phyloP scores from a whole-genome alignment of 306 rosid genomes.

The Lathyrus oleraceus region DNA sequence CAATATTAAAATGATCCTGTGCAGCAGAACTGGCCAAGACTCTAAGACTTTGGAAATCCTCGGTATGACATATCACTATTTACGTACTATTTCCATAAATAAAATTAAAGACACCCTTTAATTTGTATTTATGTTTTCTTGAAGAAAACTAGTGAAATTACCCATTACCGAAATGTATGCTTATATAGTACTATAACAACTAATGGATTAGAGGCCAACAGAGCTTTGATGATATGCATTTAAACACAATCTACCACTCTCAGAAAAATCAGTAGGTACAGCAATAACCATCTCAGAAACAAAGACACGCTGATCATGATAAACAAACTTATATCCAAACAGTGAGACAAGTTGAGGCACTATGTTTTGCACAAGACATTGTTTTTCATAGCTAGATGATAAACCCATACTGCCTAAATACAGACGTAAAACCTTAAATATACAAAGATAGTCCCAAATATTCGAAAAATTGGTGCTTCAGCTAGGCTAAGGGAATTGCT shows the following conservation, averaged over 20 bases:
- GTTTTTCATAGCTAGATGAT: slow-evolving; percentile 3
- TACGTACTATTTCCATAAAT: slow-evolving; percentile 8
- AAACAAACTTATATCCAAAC: slow-evolving; percentile 25
- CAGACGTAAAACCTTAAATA: slow-evolving; percentile 16
- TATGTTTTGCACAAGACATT: slow-evolving; percentile 31
- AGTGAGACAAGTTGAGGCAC: slow-evolving; percentile 19
- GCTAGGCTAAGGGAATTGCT: slow-evolving; percentile 20
- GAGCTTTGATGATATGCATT: slow-evolving; percentile 8
- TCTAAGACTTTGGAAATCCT: background rate
- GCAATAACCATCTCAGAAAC: slow-evolving; percentile 20
- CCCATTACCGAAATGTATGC: background rate
- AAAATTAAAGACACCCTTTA: slow-evolving; percentile 3
- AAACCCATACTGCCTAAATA: slow-evolving; percentile 23
- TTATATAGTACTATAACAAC: slow-evolving; percentile 4
- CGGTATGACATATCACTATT: slow-evolving; percentile 27
- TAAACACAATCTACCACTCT: slow-evolving; percentile 19
- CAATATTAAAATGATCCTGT: slow-evolving; percentile 24
- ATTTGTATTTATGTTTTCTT: background rate
- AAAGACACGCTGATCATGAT: slow-evolving; percentile 2
- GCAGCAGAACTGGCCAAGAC: slow-evolving; percentile 23
- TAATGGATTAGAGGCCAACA: slow-evolving; percentile 23
- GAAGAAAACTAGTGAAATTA: slow-evolving; percentile 14
- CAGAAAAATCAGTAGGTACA: slow-evolving; percentile 7
- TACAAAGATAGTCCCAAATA: slow-evolving; percentile 8
- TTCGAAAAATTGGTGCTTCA: slow-evolving; percentile 15